Percentiles rank a stretch among this genome's conserved stretches.
Conservation (phyloP, 73 alveolate species). For the Halteria grandinella region DNA sequence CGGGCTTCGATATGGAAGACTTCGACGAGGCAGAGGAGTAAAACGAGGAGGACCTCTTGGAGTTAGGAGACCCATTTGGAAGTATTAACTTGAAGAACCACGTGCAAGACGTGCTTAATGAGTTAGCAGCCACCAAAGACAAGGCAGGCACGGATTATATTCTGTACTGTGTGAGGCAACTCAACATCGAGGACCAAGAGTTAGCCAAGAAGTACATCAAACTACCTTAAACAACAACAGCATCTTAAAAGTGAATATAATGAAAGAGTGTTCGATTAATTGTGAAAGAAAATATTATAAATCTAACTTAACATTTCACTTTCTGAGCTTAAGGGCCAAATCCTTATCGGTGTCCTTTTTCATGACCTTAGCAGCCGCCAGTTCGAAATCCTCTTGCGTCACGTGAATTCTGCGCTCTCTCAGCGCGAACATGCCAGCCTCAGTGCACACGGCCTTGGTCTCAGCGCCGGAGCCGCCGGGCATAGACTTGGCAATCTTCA, state of each 20-base stretch:
- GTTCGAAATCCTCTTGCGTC: slow-evolving; percentile 99
- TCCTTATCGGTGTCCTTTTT: slow-evolving; percentile 99
- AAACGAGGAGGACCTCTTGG: slow-evolving; percentile 92
- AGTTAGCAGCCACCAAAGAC: slow-evolving; percentile 52
- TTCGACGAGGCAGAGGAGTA: slow-evolving; percentile 95
- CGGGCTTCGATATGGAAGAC: slow-evolving; percentile 96
- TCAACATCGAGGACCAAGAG: slow-evolving; percentile 87
- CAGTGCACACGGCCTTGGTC: slow-evolving; percentile 95
- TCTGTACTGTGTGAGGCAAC: slow-evolving; percentile 82
- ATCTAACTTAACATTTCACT: too few species aligned
- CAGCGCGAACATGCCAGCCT: slow-evolving; percentile 99
- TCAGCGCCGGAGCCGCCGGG: slow-evolving; percentile 99
- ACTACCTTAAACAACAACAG: not conserved
- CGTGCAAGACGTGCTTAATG: slow-evolving; percentile 75
- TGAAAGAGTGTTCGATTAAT: too few species aligned
- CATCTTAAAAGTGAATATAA: too few species aligned
- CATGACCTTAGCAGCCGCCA: slow-evolving; percentile 99
- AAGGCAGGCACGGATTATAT: slow-evolving; percentile 84
- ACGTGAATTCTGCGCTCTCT: slow-evolving; percentile 99
- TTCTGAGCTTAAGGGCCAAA: slow-evolving; percentile 89
- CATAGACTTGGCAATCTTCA: slow-evolving; percentile 94
- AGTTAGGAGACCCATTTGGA: slow-evolving; percentile 82
- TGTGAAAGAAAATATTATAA: too few species aligned
- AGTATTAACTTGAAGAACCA: slow-evolving; percentile 78
- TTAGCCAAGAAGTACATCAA: slow-evolving; percentile 74